A percentile compares a stretch with the other conserved stretches of the same genome.
Evolutionary conservation across 768 basidiomycete genomes (phyloP).

Genomic region (Suillus spraguei): DNA sequence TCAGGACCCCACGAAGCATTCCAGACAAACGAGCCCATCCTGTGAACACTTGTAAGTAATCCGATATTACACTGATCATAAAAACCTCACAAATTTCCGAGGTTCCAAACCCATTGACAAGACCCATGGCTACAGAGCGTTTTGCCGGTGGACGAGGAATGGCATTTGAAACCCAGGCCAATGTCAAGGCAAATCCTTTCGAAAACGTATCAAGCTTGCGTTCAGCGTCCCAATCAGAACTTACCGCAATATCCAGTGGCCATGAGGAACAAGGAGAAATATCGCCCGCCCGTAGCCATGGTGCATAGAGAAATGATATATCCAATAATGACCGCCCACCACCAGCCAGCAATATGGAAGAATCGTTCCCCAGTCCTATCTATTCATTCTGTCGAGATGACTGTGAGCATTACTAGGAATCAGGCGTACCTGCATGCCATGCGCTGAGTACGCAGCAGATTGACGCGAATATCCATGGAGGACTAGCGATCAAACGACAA

Average conservation of each 20-base stretch:
- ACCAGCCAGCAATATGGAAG: constrained; percentile 58
- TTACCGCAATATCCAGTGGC: constrained; percentile 49
- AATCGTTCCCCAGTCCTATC: constrained; percentile 66
- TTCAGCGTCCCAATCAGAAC: constrained; percentile 9
- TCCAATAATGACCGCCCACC: constrained; percentile 62
- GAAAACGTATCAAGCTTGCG: not conserved
- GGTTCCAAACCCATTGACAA: too few relatives aligned
- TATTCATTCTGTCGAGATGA: constrained; percentile 16
- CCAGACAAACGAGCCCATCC: constrained; percentile 66
- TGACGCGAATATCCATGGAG: constrained; percentile 63
- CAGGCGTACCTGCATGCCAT: constrained; percentile 50
- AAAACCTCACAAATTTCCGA: constrained; percentile 58
- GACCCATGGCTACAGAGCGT: constrained; percentile 56
- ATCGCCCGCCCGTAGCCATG: too few relatives aligned
- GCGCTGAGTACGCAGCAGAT: constrained; percentile 53
- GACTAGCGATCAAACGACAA: constrained; percentile 36
- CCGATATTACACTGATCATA: not conserved
- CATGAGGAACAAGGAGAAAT: constrained; percentile 67
- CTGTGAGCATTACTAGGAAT: constrained; percentile 10
- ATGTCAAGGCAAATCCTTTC: constrained; percentile 44
- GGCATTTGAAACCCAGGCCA: constrained; percentile 65
- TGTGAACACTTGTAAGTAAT: constrained; percentile 22
- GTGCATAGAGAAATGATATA: constrained; percentile 62
- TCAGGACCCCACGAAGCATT: constrained; percentile 60
- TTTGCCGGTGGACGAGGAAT: constrained; percentile 60